phyloP scores from a whole-genome alignment of 2,329 filamentous ascomycete species.

The Phialemonium atrogriseum region DNA sequence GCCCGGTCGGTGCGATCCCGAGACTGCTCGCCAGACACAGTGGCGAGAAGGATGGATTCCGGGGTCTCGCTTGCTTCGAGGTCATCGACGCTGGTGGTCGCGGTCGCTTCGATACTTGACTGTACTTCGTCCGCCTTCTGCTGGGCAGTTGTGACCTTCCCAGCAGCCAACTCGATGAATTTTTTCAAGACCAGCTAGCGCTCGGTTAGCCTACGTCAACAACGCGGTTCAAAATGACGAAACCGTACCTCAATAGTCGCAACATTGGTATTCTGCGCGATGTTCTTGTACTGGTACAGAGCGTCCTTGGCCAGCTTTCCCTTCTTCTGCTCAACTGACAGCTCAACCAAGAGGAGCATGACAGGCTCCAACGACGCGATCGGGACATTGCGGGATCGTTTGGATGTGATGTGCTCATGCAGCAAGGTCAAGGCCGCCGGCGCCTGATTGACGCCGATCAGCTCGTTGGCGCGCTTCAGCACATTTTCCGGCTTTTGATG shows the following conservation, averaged over 20 bases:
- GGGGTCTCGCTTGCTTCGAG: conserved; percentile 95
- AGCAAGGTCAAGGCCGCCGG: conserved; percentile 88
- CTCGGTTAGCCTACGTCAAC: too few relatives aligned
- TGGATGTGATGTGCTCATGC: conserved; percentile 98
- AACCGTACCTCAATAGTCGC: conserved; percentile 81
- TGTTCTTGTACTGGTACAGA: conserved; percentile 99
- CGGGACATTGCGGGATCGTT: conserved; percentile 93
- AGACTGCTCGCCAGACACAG: conserved; percentile 95
- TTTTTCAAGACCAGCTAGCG: conserved; percentile 89
- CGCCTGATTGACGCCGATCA: conserved; percentile 94
- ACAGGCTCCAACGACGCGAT: conserved; percentile 95
- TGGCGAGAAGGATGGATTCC: conserved; percentile 94
- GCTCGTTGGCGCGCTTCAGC: conserved; percentile 94
- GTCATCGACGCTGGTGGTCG: conserved; percentile 76
- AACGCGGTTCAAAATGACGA: too few relatives aligned
- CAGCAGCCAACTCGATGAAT: conserved; percentile 94
- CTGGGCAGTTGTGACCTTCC: conserved; percentile 94
- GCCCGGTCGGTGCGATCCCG: conserved; percentile 95
- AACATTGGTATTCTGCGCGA: conserved; percentile 97
- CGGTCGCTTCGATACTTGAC: conserved; percentile 69
- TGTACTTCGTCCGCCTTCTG: conserved; percentile 94
- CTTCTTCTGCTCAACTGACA: conserved; percentile 95
- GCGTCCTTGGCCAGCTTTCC: conserved; percentile 98
- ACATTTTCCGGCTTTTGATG: conserved; percentile 99
- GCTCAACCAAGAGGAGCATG: conserved; percentile 94